Evolutionary conservation across 1,284 basidiomycete genomes (phyloP).

Genomic region (Trametes sp.): DNA sequence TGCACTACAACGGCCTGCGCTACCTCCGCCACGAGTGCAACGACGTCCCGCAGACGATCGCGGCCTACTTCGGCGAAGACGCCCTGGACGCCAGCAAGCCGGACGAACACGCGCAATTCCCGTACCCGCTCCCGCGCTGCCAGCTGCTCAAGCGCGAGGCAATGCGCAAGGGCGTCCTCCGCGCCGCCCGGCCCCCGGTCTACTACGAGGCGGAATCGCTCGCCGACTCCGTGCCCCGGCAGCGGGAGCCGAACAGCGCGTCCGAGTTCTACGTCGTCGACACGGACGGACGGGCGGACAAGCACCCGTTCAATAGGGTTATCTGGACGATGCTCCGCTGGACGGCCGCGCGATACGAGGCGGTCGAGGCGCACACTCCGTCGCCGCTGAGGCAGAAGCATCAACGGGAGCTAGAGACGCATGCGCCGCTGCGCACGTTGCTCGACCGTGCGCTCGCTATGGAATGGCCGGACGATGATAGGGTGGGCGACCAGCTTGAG

Average conservation of each 20-base stretch:
- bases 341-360: constrained; percentile 8
- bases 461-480: constrained; percentile 9
- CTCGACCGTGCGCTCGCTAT: neutral
- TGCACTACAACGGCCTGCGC: constrained; percentile 12
- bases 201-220: neutral
- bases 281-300: neutral
- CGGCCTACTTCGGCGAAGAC: constrained; percentile 1
- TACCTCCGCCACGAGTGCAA: constrained; percentile 5
- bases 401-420: constrained; percentile 2
- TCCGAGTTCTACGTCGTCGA: constrained; percentile 6
- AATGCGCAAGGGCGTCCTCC: neutral
- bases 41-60: neutral
- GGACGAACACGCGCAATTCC: neutral
- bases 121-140: neutral
- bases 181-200: neutral
- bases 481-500: constrained; percentile 11
- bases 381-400: neutral
- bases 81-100: neutral
- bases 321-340: constrained; percentile 2
- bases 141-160: neutral
- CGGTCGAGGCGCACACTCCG: neutral
- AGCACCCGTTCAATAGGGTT: constrained; percentile 7
- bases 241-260: neutral
- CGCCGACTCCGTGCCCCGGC: neutral
- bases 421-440: constrained; percentile 3